phyloP scores from a whole-genome alignment of 768 basidiomycete genomes.

The Nidularia pulvinata region DNA sequence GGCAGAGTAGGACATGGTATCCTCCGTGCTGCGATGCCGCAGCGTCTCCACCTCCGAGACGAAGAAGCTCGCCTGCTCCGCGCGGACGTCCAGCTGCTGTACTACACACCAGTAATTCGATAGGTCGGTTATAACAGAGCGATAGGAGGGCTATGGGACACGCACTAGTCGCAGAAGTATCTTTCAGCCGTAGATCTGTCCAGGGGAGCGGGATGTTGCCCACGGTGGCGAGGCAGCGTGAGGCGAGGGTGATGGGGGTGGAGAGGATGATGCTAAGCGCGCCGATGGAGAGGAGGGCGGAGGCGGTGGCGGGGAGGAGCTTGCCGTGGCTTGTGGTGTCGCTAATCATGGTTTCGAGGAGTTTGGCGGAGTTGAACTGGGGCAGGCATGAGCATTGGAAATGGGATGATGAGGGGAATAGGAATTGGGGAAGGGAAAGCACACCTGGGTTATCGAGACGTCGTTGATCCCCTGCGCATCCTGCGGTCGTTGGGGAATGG shows the following conservation, averaged over 20 bases:
- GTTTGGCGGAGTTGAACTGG: constrained; percentile 46
- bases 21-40: constrained; percentile 26
- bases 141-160: neutral
- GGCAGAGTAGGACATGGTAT: constrained; percentile 42
- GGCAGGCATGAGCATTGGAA: neutral
- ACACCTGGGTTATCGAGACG: constrained; percentile 39
- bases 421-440: neutral
- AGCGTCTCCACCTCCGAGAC: constrained; percentile 39
- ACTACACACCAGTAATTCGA: constrained; percentile 26
- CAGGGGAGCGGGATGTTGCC: too few species aligned
- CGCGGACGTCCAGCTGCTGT: constrained; percentile 60
- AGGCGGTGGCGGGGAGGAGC: constrained; percentile 19
- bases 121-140: too few species aligned
- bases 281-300: constrained; percentile 17
- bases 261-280: constrained; percentile 4
- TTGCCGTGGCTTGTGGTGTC: constrained; percentile 10
- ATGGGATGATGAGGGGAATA: too few species aligned
- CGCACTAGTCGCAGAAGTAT: constrained; percentile 40
- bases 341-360: constrained; percentile 20
- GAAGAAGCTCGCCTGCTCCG: constrained; percentile 45
- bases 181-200: constrained; percentile 23
- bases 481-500: constrained; percentile 13
- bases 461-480: constrained; percentile 27
- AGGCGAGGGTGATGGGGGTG: constrained; percentile 3
- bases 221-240: too few species aligned